Evolutionary conservation across 1,284 basidiomycete genomes (phyloP).

Genomic region (Ganoderma meredithae): DNA sequence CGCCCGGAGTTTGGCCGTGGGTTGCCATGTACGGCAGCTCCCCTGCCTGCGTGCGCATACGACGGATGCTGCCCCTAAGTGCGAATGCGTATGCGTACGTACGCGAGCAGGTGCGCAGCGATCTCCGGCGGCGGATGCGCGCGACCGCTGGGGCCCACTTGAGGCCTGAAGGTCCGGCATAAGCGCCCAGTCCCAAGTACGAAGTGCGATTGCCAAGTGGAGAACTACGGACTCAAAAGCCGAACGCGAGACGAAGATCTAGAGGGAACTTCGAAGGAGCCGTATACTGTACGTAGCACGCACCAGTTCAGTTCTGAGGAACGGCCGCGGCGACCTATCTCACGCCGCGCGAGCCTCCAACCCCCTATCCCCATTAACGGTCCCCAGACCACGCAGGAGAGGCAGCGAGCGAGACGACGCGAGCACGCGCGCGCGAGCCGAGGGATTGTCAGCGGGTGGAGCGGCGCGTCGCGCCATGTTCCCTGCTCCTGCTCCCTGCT

Average conservation of each 20-base stretch:
- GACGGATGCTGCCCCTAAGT: too few species aligned
- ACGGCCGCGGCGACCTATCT: not conserved
- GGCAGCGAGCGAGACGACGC: not conserved
- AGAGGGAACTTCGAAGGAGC: too few species aligned
- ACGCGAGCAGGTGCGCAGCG: not conserved
- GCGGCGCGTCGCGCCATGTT: not conserved
- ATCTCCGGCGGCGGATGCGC: constrained; percentile 4
- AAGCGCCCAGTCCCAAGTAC: not conserved
- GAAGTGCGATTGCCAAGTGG: too few species aligned
- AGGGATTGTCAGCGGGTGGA: constrained; percentile 3
- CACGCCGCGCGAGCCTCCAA: not conserved
- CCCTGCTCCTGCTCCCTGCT: too few species aligned
- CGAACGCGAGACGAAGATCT: too few species aligned
- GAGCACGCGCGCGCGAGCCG: not conserved
- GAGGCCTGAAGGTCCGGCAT: not conserved
- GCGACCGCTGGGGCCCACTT: not conserved
- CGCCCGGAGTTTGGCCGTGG: not conserved
- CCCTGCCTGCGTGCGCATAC: too few species aligned
- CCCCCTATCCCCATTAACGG: not conserved
- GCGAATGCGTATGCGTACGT: not conserved
- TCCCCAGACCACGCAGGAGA: not conserved
- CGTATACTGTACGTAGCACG: too few species aligned
- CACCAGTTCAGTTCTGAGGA: not conserved
- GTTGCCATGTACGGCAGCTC: not conserved
- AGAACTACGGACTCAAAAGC: not conserved